A percentile compares a stretch with the other conserved stretches of the same genome.
Evolutionary conservation across 495 filamentous ascomycete species (phyloP).

Genomic region (Xylaria acuta): DNA sequence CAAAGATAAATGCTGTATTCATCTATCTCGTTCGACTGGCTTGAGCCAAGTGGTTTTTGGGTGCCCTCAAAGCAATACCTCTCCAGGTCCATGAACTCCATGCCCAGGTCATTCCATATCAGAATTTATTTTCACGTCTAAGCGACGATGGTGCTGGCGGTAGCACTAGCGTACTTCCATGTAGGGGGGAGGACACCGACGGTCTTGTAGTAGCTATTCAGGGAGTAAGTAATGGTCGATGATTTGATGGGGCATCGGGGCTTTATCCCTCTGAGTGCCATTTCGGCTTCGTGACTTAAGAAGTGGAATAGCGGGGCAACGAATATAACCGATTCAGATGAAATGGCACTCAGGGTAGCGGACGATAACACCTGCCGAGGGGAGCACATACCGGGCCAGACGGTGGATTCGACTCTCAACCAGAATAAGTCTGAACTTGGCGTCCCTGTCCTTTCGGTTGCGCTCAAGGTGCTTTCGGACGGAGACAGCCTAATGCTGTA

Average conservation of each 20-base stretch:
- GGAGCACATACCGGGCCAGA: constrained; percentile 69
- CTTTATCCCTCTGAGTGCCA: no score
- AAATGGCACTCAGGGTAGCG: no score
- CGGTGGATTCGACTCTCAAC: constrained; percentile 99
- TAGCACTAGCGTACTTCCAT: constrained; percentile 91
- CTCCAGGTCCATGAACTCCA: constrained; percentile 42
- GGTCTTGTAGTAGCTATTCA: constrained; percentile 44
- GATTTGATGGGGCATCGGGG: not conserved
- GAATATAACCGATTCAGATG: no score
- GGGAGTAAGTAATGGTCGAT: constrained; percentile 3
- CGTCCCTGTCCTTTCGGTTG: constrained; percentile 99
- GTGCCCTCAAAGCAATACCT: constrained; percentile 39
- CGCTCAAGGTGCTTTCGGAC: constrained; percentile 99
- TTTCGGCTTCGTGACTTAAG: no score
- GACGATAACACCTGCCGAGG: not conserved
- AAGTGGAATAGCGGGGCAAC: no score
- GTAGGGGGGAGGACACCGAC: constrained; percentile 97
- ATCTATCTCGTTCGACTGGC: constrained; percentile 34
- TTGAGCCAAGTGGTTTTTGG: constrained; percentile 32
- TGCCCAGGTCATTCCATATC: constrained; percentile 35
- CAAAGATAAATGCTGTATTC: constrained; percentile 31
- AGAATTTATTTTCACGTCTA: constrained; percentile 50
- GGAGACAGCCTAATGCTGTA: constrained; percentile 74
- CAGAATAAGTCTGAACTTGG: constrained; percentile 99
- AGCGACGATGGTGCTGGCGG: constrained; percentile 68